A percentile compares a stretch with the other conserved stretches of the same genome.
phyloP scores from a whole-genome alignment of 805 yeast genomes.

The Monosporozyma solicola region DNA sequence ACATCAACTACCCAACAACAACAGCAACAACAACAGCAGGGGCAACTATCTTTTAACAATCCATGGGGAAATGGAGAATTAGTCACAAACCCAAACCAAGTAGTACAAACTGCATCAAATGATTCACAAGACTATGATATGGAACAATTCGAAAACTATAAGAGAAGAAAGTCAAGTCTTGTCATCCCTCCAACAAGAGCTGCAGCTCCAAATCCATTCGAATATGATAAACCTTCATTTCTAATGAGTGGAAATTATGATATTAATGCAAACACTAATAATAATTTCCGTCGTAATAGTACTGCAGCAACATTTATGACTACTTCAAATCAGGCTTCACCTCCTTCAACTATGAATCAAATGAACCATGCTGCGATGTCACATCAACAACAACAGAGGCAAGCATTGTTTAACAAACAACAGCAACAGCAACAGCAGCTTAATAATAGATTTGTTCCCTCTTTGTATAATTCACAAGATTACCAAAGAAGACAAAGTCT shows the following conservation, averaged over 20 bases:
- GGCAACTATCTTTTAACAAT: slow-evolving; percentile 8
- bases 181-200: slow-evolving; percentile 38
- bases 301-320: neutral
- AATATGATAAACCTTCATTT: slow-evolving; percentile 21
- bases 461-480: slow-evolving; percentile 18
- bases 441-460: slow-evolving; percentile 15
- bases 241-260: slow-evolving; percentile 5
- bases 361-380: neutral
- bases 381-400: slow-evolving; percentile 6
- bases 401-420: slow-evolving; percentile 5
- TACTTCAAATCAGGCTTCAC: neutral
- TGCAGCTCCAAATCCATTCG: slow-evolving; percentile 34
- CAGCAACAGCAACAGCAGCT: slow-evolving; percentile 13
- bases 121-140: neutral
- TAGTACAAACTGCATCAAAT: neutral
- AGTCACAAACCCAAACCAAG: neutral
- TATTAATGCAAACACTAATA: slow-evolving; percentile 1
- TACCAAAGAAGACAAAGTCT: slow-evolving; percentile 33
- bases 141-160: slow-evolving; percentile 7
- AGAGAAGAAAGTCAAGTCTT: slow-evolving; percentile 29
- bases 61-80: slow-evolving; percentile 10
- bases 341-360: slow-evolving; percentile 2
- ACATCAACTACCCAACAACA: neutral
- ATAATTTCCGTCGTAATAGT: neutral
- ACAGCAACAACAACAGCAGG: neutral